Evolutionary conservation across 148 eudicot genomes (phyloP), one percentile per base, ranked within the genome.

Genomic region (Rhododendron henanense): DNA sequence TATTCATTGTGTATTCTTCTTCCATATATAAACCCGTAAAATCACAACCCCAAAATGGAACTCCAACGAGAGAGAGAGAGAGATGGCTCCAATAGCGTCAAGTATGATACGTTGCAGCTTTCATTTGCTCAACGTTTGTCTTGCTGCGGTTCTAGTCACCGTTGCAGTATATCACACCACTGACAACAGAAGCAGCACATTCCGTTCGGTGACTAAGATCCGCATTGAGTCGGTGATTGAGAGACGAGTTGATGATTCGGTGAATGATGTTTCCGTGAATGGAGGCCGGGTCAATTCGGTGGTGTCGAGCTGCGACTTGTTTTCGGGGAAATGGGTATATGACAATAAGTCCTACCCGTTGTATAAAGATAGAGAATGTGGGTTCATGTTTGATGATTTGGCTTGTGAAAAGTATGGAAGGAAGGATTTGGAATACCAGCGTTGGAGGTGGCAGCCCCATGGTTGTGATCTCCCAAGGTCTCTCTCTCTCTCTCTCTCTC

Each of bases 401-500:
- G 89, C 89, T 85, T 88, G 89, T 47, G 77, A 88, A 65, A 85
- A 81, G 78, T 73, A 81, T 63, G 85, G 85, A 15, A 85, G 89
- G 75, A 53, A 44, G 33, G 87, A 88, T 45, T 59, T 82, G 59
- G 77, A 81, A n/a, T 88, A 85, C 78, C 89, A 85, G 71, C 48
- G 45, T 28, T 85, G 87, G 89, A 81, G 87, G 50, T 88, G 89
- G 89, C 89, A 88, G 73, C 87, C 89, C 55, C 81, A 74, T 73
- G 28, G 41, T 16, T 88, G 89, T 85, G 82, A 85, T 71, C 79
- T 88, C 82, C 89, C 89, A 28, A 85, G 86, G 89, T 87, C 41
- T 78, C 31, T 83, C 44, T 77, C 73, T 39, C 10, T 41, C 33
- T 78, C 31, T 41, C 33, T 78, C 31, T 83, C 44, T 33, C 77